Evolutionary conservation across 306 rosid species (phyloP), one percentile per base, ranked within the genome.

Genomic region (Carpinus viminea): DNA sequence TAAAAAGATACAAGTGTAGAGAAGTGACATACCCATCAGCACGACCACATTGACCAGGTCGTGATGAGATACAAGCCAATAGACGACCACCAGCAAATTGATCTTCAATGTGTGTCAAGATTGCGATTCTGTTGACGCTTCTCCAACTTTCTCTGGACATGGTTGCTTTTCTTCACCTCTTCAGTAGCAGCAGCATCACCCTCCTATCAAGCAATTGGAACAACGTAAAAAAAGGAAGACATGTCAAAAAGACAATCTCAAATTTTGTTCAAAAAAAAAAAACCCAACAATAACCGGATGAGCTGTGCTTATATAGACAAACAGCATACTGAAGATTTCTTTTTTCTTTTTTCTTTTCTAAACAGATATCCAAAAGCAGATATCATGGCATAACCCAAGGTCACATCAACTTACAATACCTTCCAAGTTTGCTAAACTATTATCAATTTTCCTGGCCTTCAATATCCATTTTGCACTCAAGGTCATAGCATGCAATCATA

Each of bases 41-140:
- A 78, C 92, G 92, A 50, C 92, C 92, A 52, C 93, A 87, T 62
- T 89, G 90, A 20, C 93, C 90, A 71, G 90, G 93, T 26, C 93
- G 78, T 28, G 89, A 89, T 71, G 93, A 85, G 77, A 89, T 89
- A 68, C 89, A 87, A 48, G 90, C 93, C 79, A 89, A 66, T 3
- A 89, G 82, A 76, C 93, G 89, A 70, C 93, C 90, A 36, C 89
- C 75, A 3, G 87, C 80, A 55, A 89, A 89, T 79, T 87, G 90
- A 18, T 89, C 93, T 81, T 89, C 93, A 81, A 86, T 87, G 46
- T 87, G 72, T 12, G 50, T 82, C 92, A 52, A 89, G 90, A 36
- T 70, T 77, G 12, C 90, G 79, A 72, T 47, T 57, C 72, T 89
- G 74, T 36, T 82, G 82, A 12, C 88, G 90, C 83, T 89, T 85